Evolutionary conservation across 2,329 filamentous ascomycete genomes (phyloP), one percentile per base, ranked within the genome.

Genomic region (Monosporascus sp.): DNA sequence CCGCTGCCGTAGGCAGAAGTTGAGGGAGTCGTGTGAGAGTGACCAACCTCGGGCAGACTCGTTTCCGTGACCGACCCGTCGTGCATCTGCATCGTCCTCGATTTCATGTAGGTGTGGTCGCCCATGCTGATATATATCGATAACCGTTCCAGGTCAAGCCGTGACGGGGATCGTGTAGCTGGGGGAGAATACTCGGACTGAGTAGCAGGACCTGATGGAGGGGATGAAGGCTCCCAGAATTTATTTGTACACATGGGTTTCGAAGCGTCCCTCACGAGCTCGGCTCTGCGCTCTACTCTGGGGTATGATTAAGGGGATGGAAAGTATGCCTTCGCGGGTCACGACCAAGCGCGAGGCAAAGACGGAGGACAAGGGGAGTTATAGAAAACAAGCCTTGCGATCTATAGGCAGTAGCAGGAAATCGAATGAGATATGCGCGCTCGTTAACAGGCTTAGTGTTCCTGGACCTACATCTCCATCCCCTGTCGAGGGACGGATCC

Each of bases 221-320:
- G 54, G 48, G 47, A 56, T 48, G 50, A 54, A 41, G 54, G 49
- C 55, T 52, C 51, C 54, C 55, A 45, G 46, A 51, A 60, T 54
- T 58, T 64, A 62, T 64, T 59, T 61, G 57, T 51, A 56, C 49
- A 58, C 60, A 62, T 61, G 54, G 48, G 53, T 54, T 48, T 31
- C 49, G 27, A 51, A 52, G 52, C 49, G 53, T 49, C 46, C 51
- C 53, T 51, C 39, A 48, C 42, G 52, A 31, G 36, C 45, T 38
- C 24, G 38, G 42, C 34, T 34, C 34, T 46, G 27, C 42, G 38
- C 47, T 48, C 25, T 14, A 18, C 47, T 52, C 41, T 51, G 50
- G n/a, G 46, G 49, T 38, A 47, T 52, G 50, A 51, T 52, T 15
- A 50, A 54, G 51, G 49, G 51, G 50, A 42, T 41, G 45, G 41